Conservation (phyloP, 2,329 filamentous ascomycete genomes). For the Phyllosticta citribraziliensis region DNA sequence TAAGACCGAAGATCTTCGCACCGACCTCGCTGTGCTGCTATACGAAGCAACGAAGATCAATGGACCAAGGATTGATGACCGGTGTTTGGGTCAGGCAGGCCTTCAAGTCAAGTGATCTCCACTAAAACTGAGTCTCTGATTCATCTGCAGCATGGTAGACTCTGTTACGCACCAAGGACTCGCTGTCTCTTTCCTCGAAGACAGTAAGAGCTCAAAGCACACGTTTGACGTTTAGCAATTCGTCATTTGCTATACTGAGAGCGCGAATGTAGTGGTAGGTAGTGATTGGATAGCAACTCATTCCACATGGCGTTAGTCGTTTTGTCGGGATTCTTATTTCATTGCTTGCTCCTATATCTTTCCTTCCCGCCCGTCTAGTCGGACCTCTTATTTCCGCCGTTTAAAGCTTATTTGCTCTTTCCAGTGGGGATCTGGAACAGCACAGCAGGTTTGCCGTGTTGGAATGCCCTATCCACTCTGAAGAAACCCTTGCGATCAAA, state of each 20-base stretch:
- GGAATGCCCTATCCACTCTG: constrained; percentile 61
- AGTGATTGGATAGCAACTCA: not conserved
- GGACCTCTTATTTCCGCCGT: not conserved
- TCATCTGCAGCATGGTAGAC: not conserved
- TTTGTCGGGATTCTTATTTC: not conserved
- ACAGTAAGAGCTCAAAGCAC: not conserved
- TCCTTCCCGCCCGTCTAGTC: not conserved
- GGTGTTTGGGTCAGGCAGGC: not conserved
- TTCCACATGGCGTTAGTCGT: not conserved
- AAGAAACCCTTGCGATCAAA: constrained; percentile 91
- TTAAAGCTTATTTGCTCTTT: constrained; percentile 30
- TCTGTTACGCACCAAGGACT: not conserved
- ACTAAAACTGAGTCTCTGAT: not conserved
- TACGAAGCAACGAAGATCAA: not conserved
- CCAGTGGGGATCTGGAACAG: constrained; percentile 64
- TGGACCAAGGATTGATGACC: not conserved
- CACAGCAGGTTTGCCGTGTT: constrained; percentile 50
- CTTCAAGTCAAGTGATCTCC: not conserved
- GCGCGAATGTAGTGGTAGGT: too few relatives aligned
- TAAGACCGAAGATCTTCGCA: not conserved
- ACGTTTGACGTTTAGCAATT: not conserved
- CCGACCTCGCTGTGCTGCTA: not conserved
- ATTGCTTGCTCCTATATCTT: not conserved
- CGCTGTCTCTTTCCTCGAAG: not conserved
- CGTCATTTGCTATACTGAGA: not conserved